These are phyloP conservation scores for Leishmania braziliensis DNA, from an alignment of 208 protist genomes.

Conservation along the genomic window DNA sequence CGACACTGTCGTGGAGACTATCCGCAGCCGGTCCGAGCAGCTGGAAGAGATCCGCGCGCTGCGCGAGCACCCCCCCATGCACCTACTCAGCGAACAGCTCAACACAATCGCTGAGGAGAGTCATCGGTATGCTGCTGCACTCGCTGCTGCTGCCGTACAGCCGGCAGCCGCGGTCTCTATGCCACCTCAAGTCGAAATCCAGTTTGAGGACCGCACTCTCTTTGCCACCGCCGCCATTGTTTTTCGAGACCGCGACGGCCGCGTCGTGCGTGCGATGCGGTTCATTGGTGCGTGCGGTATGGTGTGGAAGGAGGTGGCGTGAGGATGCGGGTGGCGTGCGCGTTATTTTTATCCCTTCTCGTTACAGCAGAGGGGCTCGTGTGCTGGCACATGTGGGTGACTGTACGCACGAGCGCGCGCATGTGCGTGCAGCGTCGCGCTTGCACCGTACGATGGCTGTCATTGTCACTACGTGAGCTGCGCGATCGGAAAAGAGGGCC, in stretches of 20 bases:
- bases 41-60: conserved; percentile 34
- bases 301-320: conserved; percentile 36
- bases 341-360: too few species aligned
- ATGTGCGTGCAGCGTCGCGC: background rate
- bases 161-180: background rate
- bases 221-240: conserved; percentile 50
- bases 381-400: background rate
- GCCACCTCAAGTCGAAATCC: conserved; percentile 33
- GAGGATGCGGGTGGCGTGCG: too few species aligned
- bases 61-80: conserved; percentile 54
- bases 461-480: background rate
- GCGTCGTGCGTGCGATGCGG: conserved; percentile 29
- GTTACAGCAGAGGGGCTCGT: too few species aligned
- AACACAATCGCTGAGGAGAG: conserved; percentile 32
- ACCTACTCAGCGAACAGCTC: conserved; percentile 56
- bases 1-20: conserved; percentile 40
- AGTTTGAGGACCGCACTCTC: conserved; percentile 49
- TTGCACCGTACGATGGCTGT: background rate
- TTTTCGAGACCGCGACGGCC: conserved; percentile 33
- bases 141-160: background rate
- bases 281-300: conserved; percentile 73
- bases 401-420: background rate
- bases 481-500: background rate
- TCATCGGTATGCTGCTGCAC: background rate
- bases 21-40: conserved; percentile 33